Percentiles rank a stretch among this genome's conserved stretches.
These are phyloP conservation scores for Parsonsia alboflavescens DNA, from an alignment of 257 asterid genomes.

Conservation along the genomic window DNA sequence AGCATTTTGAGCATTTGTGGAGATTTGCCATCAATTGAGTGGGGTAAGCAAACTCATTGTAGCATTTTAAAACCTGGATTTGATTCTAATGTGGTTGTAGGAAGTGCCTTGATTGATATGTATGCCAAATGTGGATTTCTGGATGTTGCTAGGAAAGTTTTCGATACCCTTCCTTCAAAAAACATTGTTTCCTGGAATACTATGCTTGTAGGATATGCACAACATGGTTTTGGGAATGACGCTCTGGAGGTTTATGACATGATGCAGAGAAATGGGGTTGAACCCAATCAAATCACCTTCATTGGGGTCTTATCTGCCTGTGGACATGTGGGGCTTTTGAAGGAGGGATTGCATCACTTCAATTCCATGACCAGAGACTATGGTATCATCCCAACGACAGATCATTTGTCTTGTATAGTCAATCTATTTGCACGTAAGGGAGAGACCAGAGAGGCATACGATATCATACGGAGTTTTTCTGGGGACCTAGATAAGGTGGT, in stretches of 20 bases:
- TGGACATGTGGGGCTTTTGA: slow-evolving; percentile 60
- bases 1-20: slow-evolving; percentile 67
- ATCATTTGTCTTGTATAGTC: slow-evolving; percentile 73
- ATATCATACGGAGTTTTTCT: slow-evolving; percentile 33
- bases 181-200: slow-evolving; percentile 75
- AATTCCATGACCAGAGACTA: slow-evolving; percentile 46
- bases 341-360: slow-evolving; percentile 55
- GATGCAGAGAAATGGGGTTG: slow-evolving; percentile 42
- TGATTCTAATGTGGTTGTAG: slow-evolving; percentile 60
- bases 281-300: slow-evolving; percentile 59
- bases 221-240: slow-evolving; percentile 62
- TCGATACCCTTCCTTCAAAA: slow-evolving; percentile 44
- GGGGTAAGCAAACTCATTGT: slow-evolving; percentile 80
- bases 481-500: slow-evolving; percentile 52
- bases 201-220: slow-evolving; percentile 70
- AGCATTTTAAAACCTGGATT: slow-evolving; percentile 50
- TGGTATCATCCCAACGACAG: slow-evolving; percentile 48
- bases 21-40: slow-evolving; percentile 60
- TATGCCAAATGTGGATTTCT: slow-evolving; percentile 73
- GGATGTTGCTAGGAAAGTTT: slow-evolving; percentile 48
- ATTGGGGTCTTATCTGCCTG: slow-evolving; percentile 64
- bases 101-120: slow-evolving; percentile 71
- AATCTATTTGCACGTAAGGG: slow-evolving; percentile 64
- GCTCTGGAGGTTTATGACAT: slow-evolving; percentile 54
- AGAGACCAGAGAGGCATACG: slow-evolving; percentile 47